Conservation (phyloP, 1,284 basidiomycete species). For the Bondarzewia mesenterica region DNA sequence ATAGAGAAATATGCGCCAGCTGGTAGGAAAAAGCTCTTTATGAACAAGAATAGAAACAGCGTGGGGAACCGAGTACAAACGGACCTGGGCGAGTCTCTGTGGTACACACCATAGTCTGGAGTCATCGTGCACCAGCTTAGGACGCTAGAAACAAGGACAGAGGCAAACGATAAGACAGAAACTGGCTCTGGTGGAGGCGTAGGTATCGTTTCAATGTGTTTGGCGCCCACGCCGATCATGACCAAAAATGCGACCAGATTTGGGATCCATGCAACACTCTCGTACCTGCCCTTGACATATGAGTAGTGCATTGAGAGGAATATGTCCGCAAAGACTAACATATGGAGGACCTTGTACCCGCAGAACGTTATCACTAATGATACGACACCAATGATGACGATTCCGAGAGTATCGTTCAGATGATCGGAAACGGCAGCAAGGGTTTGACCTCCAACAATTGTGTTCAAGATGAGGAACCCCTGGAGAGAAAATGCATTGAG, state of each 20-base stretch:
- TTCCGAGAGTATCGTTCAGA: constrained; percentile 52
- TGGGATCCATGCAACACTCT: constrained; percentile 60
- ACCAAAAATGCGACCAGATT: constrained; percentile 59
- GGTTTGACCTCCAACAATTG: constrained; percentile 70
- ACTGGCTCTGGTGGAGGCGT: constrained; percentile 20
- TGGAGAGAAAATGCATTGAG: constrained; percentile 58
- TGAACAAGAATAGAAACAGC: constrained; percentile 13
- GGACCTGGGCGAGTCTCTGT: constrained; percentile 42
- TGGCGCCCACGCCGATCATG: constrained; percentile 52
- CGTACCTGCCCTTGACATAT: constrained; percentile 29
- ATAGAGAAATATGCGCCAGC: constrained; percentile 47
- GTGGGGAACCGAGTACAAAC: no score
- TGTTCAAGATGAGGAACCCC: constrained; percentile 67
- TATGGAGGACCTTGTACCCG: constrained; percentile 59
- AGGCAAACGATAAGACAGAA: constrained; percentile 25
- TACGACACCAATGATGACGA: constrained; percentile 68
- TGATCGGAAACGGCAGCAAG: constrained; percentile 50
- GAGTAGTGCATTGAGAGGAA: constrained; percentile 7
- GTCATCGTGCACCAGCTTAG: constrained; percentile 48
- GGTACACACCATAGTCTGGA: constrained; percentile 55
- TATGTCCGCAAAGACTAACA: constrained; percentile 21
- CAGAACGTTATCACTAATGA: constrained; percentile 56
- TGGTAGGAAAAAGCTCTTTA: constrained; percentile 16
- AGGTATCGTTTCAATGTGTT: constrained; percentile 27
- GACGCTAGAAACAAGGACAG: constrained; percentile 33